Evolutionary conservation across 768 basidiomycete genomes (phyloP).

Genomic region (Clitopilus hobsonii): DNA sequence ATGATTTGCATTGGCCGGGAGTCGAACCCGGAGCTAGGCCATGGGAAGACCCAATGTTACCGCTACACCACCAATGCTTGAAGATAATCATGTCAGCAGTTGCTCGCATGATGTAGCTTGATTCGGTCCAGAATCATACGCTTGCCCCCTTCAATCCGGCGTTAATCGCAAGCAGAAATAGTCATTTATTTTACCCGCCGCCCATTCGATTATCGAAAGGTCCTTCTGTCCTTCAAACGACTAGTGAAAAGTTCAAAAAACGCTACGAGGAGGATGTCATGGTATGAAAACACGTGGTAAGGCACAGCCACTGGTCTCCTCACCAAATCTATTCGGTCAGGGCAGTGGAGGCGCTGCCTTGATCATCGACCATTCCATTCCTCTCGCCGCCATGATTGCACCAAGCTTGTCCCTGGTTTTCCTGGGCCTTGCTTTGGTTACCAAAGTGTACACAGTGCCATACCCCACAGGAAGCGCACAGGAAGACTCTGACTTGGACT

Average conservation of each 20-base stretch:
- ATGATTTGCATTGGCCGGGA: slow-evolving; percentile 42
- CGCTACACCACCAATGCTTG: slow-evolving; percentile 64
- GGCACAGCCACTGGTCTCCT: neutral
- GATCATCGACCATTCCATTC: neutral
- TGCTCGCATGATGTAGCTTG: too few relatives aligned
- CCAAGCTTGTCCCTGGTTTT: neutral
- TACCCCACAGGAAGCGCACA: neutral
- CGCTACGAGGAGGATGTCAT: too few relatives aligned
- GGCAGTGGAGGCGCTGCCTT: neutral
- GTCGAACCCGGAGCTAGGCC: slow-evolving; percentile 54
- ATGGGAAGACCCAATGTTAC: slow-evolving; percentile 89
- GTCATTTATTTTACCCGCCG: too few relatives aligned
- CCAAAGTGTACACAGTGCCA: neutral
- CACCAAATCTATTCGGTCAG: neutral
- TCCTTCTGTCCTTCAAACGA: too few relatives aligned
- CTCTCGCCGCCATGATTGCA: neutral
- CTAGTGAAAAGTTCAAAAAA: too few relatives aligned
- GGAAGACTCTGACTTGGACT: neutral
- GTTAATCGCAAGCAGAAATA: too few relatives aligned
- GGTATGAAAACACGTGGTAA: neutral
- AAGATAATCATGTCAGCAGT: too few relatives aligned
- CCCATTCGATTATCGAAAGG: too few relatives aligned
- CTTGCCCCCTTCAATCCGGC: too few relatives aligned
- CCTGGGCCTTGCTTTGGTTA: neutral
- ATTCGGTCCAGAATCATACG: too few relatives aligned